phyloP scores from a whole-genome alignment of 768 basidiomycete genomes.

The Tricholoma sp. region DNA sequence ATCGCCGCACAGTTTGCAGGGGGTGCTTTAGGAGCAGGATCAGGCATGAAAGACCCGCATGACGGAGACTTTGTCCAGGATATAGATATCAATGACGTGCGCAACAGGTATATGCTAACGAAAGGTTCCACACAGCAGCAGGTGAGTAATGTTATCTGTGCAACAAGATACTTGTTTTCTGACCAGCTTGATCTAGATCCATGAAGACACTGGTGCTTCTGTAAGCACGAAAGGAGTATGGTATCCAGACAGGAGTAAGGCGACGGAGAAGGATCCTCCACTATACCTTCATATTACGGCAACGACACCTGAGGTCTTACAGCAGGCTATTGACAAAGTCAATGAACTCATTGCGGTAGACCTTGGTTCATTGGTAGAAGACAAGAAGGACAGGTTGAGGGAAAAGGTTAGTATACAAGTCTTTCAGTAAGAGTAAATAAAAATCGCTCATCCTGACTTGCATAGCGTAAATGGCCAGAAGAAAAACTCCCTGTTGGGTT shows the following conservation, averaged over 20 bases:
- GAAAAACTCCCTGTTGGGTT: constrained; percentile 88
- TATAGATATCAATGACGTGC: constrained; percentile 93
- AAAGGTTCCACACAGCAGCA: constrained; percentile 88
- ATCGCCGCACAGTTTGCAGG: constrained; percentile 81
- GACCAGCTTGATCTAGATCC: constrained; percentile 48
- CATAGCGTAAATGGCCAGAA: constrained; percentile 94
- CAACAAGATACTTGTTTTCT: neutral
- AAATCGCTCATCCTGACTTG: neutral
- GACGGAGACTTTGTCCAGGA: constrained; percentile 83
- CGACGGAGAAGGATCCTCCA: constrained; percentile 88
- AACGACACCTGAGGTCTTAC: constrained; percentile 53
- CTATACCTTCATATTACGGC: constrained; percentile 92
- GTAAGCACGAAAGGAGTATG: constrained; percentile 91
- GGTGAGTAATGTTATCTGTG: constrained; percentile 40
- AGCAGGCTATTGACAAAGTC: constrained; percentile 62
- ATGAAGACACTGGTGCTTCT: constrained; percentile 86
- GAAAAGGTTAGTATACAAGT: constrained; percentile 49
- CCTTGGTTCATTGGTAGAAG: constrained; percentile 74
- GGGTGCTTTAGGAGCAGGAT: constrained; percentile 35
- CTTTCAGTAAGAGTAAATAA: neutral
- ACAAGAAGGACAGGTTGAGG: constrained; percentile 61
- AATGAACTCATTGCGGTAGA: constrained; percentile 69
- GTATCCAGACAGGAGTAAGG: constrained; percentile 90
- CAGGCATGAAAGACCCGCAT: constrained; percentile 52
- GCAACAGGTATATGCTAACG: constrained; percentile 92